A percentile compares a stretch with the other conserved stretches of the same genome.
Conservation (phyloP, 345 rosid species). For the Carallia brachiata region DNA sequence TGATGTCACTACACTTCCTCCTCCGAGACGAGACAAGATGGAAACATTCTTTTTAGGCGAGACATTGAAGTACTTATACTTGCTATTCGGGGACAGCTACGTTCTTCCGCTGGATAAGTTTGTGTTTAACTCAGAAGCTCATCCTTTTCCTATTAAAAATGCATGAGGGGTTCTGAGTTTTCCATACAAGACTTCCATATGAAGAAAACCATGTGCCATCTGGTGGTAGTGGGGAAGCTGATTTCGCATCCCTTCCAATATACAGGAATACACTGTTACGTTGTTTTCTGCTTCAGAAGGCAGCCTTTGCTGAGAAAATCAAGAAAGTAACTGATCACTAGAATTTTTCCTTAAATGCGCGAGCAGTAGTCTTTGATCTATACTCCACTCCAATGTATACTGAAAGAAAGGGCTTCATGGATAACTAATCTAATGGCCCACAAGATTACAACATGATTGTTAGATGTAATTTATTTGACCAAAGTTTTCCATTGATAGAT, state of each 20-base stretch:
- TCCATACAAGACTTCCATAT: slow-evolving; percentile 6
- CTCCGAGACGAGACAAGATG: slow-evolving; percentile 89
- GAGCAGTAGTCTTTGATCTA: neutral
- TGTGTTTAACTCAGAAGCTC: slow-evolving; percentile 96
- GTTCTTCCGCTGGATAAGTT: slow-evolving; percentile 79
- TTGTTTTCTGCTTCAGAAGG: slow-evolving; percentile 8
- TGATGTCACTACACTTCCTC: slow-evolving; percentile 83
- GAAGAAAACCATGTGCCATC: slow-evolving; percentile 10
- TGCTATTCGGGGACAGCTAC: slow-evolving; percentile 77
- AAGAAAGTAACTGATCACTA: slow-evolving; percentile 3
- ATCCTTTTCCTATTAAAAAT: slow-evolving; percentile 71
- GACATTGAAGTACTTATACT: slow-evolving; percentile 83
- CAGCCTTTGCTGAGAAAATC: slow-evolving; percentile 1
- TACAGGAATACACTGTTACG: neutral
- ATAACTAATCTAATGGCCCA: neutral
- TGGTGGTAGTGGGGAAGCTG: neutral
- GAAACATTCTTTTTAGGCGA: slow-evolving; percentile 96
- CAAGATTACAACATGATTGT: slow-evolving; percentile 5
- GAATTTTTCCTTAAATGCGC: neutral
- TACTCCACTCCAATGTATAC: slow-evolving; percentile 6
- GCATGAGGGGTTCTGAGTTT: slow-evolving; percentile 15
- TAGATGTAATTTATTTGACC: slow-evolving; percentile 14
- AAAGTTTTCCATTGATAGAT: slow-evolving; percentile 7
- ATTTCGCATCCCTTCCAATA: neutral
- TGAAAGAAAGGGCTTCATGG: slow-evolving; percentile 9